A percentile compares a stretch with the other conserved stretches of the same genome.
Evolutionary conservation across 805 yeast genomes (phyloP).

Genomic region (Monosporozyma aerobia): DNA sequence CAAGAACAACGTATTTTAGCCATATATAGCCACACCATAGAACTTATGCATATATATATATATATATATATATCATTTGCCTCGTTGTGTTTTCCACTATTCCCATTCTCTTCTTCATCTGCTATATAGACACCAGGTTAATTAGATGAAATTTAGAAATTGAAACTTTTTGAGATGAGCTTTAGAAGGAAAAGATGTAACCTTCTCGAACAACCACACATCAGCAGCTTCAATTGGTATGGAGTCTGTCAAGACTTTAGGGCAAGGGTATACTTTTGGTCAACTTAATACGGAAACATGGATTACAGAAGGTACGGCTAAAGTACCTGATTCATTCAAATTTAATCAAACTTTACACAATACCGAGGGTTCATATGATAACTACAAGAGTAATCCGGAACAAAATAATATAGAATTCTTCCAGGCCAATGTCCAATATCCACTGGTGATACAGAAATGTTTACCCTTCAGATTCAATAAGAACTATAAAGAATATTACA

Average conservation of each 20-base stretch:
- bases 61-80: no score
- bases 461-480: neutral
- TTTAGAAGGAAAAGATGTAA: no score
- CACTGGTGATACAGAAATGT: neutral
- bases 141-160: neutral
- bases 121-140: no score
- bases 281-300: neutral
- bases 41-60: no score
- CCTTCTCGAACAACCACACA: no score
- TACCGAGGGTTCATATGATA: no score
- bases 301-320: neutral
- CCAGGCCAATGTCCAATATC: neutral
- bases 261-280: neutral
- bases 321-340: neutral
- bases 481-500: neutral
- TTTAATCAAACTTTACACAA: neutral
- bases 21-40: no score
- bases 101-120: no score
- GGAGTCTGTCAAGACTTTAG: neutral
- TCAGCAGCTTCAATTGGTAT: neutral
- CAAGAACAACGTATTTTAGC: no score
- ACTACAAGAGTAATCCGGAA: neutral
- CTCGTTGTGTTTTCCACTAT: no score
- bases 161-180: neutral
- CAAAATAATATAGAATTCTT: neutral